Base-by-base conservation (phyloP, 805 yeast species). In the Sporopachydermia lactativora region DNA sequence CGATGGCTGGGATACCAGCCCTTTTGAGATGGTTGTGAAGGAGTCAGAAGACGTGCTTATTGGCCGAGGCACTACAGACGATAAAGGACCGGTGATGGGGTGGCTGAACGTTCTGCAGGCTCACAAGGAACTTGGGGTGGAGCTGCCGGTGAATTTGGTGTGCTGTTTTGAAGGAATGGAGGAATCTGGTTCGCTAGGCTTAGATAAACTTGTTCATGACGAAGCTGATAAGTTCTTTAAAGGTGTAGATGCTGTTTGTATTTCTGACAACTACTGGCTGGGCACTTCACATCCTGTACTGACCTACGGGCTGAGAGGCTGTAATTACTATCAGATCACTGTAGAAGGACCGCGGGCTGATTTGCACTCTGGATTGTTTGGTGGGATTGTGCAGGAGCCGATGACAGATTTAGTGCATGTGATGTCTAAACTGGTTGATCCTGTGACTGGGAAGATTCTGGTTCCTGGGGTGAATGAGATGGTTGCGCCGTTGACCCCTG, bases 81-180 rank as follows among this genome's bases (percentile, higher is more conserved):
- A 92, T 59, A 92, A 94, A 62, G 99, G 98, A 19, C 99, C 99
- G 31, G 94, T 92, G 37, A 68, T 88, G 51, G 96, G 95, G 41
- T 92, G 99, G 99, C 71, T 92, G 58, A 89, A 92, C 58, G 80
- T 78, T 35, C 69, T 92, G 36, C 81, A 88, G 64, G 96, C 98
- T 13, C 96, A 92, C 64, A 77, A 71, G 43, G 81, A 77, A 50
- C 71, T 84, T 43, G 86, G 84, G 15, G 55, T 83, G 54, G 96
- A 88, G 47, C 70, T 92, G 43, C 99, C 99, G 15, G 96, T 92
- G 47, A 92, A 92, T 65, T 63, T 92, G 52, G 73, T 86, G 39
- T 80, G 82, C 58, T 85, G 96, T 62, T 92, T 92, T 54, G 99
- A 92, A 65, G 97, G 98, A 46, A 92, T 92, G 99, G 99, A 92